A percentile compares a stretch with the other conserved stretches of the same genome.
Conservation (phyloP, 495 filamentous ascomycete genomes). For the Oidiodendron maius region DNA sequence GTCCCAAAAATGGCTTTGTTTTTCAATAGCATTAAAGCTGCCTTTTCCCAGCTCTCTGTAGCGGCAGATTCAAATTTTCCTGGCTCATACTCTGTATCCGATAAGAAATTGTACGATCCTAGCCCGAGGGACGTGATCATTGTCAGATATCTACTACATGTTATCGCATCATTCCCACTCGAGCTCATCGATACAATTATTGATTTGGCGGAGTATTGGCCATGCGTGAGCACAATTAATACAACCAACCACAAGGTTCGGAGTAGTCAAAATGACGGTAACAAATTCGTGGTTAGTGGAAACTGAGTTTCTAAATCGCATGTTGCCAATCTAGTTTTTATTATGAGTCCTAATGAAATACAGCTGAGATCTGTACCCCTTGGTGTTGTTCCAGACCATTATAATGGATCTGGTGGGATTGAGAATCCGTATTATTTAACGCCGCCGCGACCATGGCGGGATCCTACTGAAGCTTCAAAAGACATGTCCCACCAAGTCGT, state of each 20-base stretch:
- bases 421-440: too few relatives aligned
- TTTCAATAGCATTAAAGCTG: too few relatives aligned
- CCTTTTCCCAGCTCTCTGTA: too few relatives aligned
- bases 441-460: constrained; percentile 11
- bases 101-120: too few relatives aligned
- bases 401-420: too few relatives aligned
- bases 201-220: constrained; percentile 70
- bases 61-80: too few relatives aligned
- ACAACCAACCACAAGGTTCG: background rate
- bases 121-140: constrained; percentile 37
- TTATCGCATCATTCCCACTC: constrained; percentile 37
- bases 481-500: constrained; percentile 9
- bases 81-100: too few relatives aligned
- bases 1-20: too few relatives aligned
- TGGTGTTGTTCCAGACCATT: constrained; percentile 12
- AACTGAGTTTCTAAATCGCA: background rate
- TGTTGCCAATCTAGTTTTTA: constrained; percentile 15
- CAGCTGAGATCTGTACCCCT: constrained; percentile 19
- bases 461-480: constrained; percentile 5
- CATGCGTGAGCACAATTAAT: constrained; percentile 33
- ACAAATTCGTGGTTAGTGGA: constrained; percentile 15
- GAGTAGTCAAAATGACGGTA: constrained; percentile 6
- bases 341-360: too few relatives aligned
- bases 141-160: constrained; percentile 33
- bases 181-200: constrained; percentile 65